phyloP scores from a whole-genome alignment of 129 eudicot species.

The Chrysanthemum lavandulifolium region DNA sequence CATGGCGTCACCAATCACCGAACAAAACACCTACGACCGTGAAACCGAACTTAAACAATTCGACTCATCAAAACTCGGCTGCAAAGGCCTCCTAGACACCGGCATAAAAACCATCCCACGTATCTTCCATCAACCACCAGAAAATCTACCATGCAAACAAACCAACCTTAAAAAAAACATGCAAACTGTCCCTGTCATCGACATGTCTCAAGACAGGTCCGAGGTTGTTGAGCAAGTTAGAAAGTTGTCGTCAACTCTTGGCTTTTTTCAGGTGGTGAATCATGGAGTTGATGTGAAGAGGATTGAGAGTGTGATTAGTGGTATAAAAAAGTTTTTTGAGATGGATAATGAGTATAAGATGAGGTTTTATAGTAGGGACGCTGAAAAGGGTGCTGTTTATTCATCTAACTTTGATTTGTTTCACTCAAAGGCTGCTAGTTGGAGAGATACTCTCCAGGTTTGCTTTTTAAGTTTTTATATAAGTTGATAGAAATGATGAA shows the following conservation, averaged over 20 bases:
- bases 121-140: constrained; percentile 63
- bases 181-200: constrained; percentile 38
- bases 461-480: neutral
- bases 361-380: constrained; percentile 37
- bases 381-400: constrained; percentile 32
- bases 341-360: constrained; percentile 35
- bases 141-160: constrained; percentile 29
- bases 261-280: constrained; percentile 57
- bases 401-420: constrained; percentile 51
- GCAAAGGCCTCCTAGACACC: constrained; percentile 60
- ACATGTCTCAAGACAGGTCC: constrained; percentile 42
- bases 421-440: constrained; percentile 53
- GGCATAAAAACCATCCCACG: constrained; percentile 58
- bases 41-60: constrained; percentile 43
- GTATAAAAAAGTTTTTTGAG: constrained; percentile 40
- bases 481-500: too few species aligned
- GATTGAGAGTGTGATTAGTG: constrained; percentile 21
- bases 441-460: constrained; percentile 52
- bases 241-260: constrained; percentile 36
- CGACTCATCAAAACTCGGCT: constrained; percentile 62
- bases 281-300: constrained; percentile 26
- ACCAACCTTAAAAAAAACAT: neutral
- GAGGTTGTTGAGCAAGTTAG: constrained; percentile 32
- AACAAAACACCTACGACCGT: constrained; percentile 34
- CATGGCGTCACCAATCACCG: constrained; percentile 22